These are phyloP conservation scores for Hymenoscyphus fructigenus DNA, from an alignment of 2,329 filamentous ascomycete genomes.

Conservation along the genomic window DNA sequence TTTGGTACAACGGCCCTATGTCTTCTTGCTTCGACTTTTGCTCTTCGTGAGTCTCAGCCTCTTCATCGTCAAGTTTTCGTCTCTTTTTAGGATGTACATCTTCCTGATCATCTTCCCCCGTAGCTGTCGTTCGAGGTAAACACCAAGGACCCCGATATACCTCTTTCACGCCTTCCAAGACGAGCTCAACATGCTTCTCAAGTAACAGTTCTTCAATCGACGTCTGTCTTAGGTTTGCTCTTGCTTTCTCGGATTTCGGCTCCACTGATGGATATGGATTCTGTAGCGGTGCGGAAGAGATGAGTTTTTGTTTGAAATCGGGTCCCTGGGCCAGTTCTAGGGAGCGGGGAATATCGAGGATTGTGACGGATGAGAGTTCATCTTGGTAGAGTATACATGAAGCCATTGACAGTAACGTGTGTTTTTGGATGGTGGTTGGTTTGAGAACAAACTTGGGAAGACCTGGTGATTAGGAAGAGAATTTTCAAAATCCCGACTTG, in stretches of 20 bases:
- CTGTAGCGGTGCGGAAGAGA: conserved; percentile 43
- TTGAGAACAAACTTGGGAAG: no score
- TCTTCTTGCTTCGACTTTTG: not conserved
- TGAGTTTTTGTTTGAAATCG: conserved; percentile 16
- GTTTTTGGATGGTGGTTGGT: not conserved
- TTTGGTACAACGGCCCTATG: not conserved
- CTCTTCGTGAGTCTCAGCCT: not conserved
- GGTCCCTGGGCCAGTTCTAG: conserved; percentile 62
- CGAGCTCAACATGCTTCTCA: conserved; percentile 30
- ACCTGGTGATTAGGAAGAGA: no score
- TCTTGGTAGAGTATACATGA: conserved; percentile 54
- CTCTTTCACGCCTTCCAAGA: conserved; percentile 26
- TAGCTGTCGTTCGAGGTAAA: conserved; percentile 13
- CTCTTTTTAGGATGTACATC: not conserved
- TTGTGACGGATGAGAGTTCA: conserved; percentile 47
- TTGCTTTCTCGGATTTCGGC: conserved; percentile 45
- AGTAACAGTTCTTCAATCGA: conserved; percentile 31
- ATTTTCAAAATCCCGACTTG: no score
- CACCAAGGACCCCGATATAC: conserved; percentile 38
- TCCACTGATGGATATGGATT: conserved; percentile 53
- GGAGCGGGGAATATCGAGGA: conserved; percentile 70
- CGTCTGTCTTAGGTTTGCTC: conserved; percentile 17
- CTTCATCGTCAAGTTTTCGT: not conserved
- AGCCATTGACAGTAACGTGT: not conserved
- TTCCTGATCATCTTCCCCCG: not conserved